A percentile compares a stretch with the other conserved stretches of the same genome.
These are phyloP conservation scores for Dactylellina parvicollis DNA, from an alignment of 2,329 filamentous ascomycete genomes.

Conservation along the genomic window DNA sequence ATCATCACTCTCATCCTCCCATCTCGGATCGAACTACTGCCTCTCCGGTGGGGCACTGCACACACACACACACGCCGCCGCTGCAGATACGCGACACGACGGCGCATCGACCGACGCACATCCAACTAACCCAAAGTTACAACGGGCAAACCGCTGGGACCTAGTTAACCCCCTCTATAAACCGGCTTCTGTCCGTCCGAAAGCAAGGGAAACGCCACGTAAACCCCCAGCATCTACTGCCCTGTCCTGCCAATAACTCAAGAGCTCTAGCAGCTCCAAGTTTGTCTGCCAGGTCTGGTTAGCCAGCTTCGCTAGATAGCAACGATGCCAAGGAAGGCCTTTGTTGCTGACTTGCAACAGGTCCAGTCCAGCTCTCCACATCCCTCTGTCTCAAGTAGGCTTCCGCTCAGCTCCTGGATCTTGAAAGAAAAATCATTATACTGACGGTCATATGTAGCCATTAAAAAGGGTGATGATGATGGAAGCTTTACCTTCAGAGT, in stretches of 20 bases:
- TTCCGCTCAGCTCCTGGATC: background rate
- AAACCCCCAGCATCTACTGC: background rate
- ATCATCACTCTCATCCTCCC: background rate
- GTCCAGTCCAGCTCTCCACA: slow-evolving; percentile 48
- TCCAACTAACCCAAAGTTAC: too few relatives aligned
- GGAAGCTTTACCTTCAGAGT: slow-evolving; percentile 75
- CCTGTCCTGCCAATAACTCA: background rate
- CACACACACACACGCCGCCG: background rate
- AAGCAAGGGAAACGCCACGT: too few relatives aligned
- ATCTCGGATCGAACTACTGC: background rate
- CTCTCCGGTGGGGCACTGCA: background rate
- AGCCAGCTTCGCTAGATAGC: background rate
- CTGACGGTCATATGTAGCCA: slow-evolving; percentile 56
- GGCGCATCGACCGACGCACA: too few relatives aligned
- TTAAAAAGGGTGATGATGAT: slow-evolving; percentile 74
- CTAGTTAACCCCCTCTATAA: too few relatives aligned
- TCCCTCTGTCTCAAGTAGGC: slow-evolving; percentile 39
- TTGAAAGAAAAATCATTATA: background rate
- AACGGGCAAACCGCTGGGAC: too few relatives aligned
- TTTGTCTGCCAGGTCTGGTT: background rate
- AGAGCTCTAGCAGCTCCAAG: background rate
- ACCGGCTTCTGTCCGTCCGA: too few relatives aligned
- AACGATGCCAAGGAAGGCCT: slow-evolving; percentile 56
- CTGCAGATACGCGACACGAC: too few relatives aligned
- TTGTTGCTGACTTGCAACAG: slow-evolving; percentile 56